Conservation (phyloP, 1,139 yeast genomes). For the Diutina mesorugosa region DNA sequence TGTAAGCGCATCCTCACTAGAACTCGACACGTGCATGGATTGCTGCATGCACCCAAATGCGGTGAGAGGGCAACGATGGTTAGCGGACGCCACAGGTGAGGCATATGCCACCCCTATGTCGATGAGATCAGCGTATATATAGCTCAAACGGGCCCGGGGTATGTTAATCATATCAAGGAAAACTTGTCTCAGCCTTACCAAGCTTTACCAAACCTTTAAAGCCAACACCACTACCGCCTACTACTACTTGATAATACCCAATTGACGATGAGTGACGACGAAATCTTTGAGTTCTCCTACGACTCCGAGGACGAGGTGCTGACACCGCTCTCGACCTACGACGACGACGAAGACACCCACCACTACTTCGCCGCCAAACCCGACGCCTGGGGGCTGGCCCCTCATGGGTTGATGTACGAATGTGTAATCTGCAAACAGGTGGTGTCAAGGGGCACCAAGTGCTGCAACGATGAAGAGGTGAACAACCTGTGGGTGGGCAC, state of each 20-base stretch:
- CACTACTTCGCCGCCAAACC: background rate
- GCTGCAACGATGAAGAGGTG: constrained; percentile 1
- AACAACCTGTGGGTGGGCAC: background rate
- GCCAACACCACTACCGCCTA: too few relatives aligned
- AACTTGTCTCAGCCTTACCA: background rate
- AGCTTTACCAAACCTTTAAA: background rate
- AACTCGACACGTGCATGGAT: background rate
- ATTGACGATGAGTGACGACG: background rate
- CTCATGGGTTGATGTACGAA: background rate
- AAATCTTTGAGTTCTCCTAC: constrained; percentile 2
- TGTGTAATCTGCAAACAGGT: constrained; percentile 1
- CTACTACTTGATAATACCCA: background rate
- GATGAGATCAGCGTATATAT: background rate
- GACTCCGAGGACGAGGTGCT: background rate
- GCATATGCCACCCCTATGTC: background rate
- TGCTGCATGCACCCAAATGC: background rate
- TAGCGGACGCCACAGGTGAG: background rate
- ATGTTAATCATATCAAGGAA: background rate
- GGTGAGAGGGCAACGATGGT: background rate
- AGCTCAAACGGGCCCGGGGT: background rate
- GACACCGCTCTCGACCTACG: background rate
- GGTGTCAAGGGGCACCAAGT: background rate
- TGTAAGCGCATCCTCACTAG: background rate
- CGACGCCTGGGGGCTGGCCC: background rate
- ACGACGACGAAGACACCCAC: background rate